Evolutionary conservation across 2,329 filamentous ascomycete genomes (phyloP), one percentile per base, ranked within the genome.

Genomic region (Samsoniella hepiali): DNA sequence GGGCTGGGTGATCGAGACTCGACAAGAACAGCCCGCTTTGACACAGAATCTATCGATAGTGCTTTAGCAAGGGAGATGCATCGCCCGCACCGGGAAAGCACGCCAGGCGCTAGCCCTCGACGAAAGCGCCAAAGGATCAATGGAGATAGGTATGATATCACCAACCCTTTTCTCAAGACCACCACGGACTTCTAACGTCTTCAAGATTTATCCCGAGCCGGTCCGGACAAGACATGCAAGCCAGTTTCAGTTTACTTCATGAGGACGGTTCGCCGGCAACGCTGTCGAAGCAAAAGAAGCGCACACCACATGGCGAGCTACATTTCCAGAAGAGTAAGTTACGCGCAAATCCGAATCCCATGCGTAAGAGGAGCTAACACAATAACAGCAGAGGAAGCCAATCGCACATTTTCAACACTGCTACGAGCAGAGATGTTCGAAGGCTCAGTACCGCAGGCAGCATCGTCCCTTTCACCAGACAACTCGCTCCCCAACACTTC

Each of bases 231-330:
- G 95, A 99, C 76, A 81, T 98, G 31, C 91, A 94, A 74, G 93
- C 94, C 60, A 96, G 93, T 75, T 98, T 95, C 77, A 97, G 88
- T 73, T 80, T 98, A 62, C 82, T 98, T 34, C 91, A 96, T 72
- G 94, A 97, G 66, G 93, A 97, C 74, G 93, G 90, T 45, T 97
- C 94, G 27, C 95, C 95, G 27, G 91, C 94, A 13, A 97, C 93
- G 1, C 92, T 94, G 1, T 94, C 93, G 4, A 91, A 88, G 73
- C 85, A 90, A 64, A 92, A 91, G 78, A 93, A 91, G 78, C 89
- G 93, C 50, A 89, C 89, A 29, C 91, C 92, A 10, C 91, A 96
- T 73, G 91, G 91, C 59, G 95, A 97, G 75, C 84, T 97, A 66
- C 90, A 98, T 74, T 97, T 96, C 68, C 95, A 99, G 74, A 93